A percentile compares a stretch with the other conserved stretches of the same genome.
Evolutionary conservation across 2,329 filamentous ascomycete genomes (phyloP).

Genomic region (Fusarium verrucosum): DNA sequence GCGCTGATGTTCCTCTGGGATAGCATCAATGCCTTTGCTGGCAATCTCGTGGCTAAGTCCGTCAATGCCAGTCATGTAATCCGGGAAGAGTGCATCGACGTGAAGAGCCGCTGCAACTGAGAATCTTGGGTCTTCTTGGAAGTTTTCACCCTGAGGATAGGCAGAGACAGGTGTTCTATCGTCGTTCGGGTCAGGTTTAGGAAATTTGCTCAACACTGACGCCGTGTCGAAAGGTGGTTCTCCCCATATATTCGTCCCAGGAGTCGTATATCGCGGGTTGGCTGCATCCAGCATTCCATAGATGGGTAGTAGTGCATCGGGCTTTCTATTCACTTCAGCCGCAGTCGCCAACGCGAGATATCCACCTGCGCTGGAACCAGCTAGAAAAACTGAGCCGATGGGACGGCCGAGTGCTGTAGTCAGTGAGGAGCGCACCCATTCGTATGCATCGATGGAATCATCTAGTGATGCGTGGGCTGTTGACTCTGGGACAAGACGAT

Average conservation of each 20-base stretch:
- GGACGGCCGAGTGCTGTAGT: conserved; percentile 5
- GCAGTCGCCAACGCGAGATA: conserved; percentile 34
- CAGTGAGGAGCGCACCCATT: conserved; percentile 29
- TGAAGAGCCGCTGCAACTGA: conserved; percentile 30
- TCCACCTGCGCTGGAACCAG: conserved; percentile 37
- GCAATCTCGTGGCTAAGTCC: conserved; percentile 18
- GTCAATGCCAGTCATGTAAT: conserved; percentile 32
- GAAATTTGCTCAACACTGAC: conserved; percentile 22
- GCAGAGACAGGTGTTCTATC: conserved; percentile 17
- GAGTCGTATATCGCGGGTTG: conserved; percentile 19
- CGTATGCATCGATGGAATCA: conserved; percentile 33
- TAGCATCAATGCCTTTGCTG: conserved; percentile 9
- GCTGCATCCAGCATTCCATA: conserved; percentile 36
- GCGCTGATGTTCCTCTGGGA: conserved; percentile 14
- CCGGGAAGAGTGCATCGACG: conserved; percentile 32
- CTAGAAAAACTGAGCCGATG: conserved; percentile 20
- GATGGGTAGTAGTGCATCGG: conserved; percentile 17
- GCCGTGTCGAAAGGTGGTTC: conserved; percentile 15
- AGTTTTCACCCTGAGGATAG: background rate
- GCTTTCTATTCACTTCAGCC: conserved; percentile 2
- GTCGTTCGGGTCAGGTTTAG: background rate
- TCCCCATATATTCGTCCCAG: conserved; percentile 27
- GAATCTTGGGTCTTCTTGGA: background rate
- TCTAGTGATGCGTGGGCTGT: conserved; percentile 31
- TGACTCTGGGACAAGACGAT: conserved; percentile 36